Percentiles rank a stretch among this genome's conserved stretches.
phyloP scores from a whole-genome alignment of 768 basidiomycete genomes.

The Phanerochaete carnosa region DNA sequence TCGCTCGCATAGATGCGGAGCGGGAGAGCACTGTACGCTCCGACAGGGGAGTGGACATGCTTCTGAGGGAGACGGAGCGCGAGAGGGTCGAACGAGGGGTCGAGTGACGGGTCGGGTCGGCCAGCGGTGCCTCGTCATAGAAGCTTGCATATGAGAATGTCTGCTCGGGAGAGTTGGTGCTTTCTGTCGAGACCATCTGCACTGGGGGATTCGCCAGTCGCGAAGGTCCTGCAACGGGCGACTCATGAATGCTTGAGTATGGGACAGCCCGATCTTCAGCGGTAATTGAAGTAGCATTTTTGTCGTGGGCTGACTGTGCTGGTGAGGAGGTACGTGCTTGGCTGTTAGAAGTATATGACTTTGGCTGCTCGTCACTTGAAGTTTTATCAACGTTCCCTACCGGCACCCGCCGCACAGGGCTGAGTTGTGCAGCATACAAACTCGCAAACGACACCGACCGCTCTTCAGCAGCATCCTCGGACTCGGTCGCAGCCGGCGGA shows the following conservation, averaged over 20 bases:
- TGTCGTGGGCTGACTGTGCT: not conserved
- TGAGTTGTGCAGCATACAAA: not conserved
- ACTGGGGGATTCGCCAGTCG: not conserved
- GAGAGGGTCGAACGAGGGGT: not conserved
- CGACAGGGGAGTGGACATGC: not conserved
- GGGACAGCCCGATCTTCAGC: too few species aligned
- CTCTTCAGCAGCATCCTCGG: not conserved
- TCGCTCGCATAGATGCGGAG: not conserved
- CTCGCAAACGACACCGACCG: not conserved
- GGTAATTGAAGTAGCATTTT: not conserved
- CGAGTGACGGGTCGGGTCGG: not conserved
- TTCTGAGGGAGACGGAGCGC: not conserved
- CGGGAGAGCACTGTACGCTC: not conserved
- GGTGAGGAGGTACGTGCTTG: too few species aligned
- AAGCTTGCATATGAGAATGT: not conserved
- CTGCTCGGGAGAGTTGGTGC: not conserved
- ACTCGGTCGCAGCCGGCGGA: not conserved
- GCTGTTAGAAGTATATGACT: not conserved
- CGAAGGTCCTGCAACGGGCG: not conserved
- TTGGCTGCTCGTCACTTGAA: not conserved
- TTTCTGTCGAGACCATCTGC: not conserved
- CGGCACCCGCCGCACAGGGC: not conserved
- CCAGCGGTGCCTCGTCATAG: constrained; percentile 1
- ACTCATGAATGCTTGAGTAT: too few species aligned
- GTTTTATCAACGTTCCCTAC: not conserved